A percentile compares a stretch with the other conserved stretches of the same genome.
Evolutionary conservation across 179 eudicot species (phyloP).

Genomic region (Amaranthus tricolor): DNA sequence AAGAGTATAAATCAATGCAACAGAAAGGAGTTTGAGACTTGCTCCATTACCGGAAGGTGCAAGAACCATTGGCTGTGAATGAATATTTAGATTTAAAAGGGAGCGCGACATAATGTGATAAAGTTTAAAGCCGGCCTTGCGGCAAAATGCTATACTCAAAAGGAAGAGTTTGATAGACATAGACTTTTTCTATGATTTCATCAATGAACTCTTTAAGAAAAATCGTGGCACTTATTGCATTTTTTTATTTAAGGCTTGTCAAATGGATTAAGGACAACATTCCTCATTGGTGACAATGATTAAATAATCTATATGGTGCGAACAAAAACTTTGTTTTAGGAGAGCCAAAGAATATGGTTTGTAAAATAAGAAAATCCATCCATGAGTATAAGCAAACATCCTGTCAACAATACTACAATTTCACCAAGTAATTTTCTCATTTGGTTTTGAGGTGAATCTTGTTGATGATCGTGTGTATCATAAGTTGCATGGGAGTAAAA

Average conservation of each 20-base stretch:
- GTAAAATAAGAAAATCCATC: slow-evolving; percentile 11
- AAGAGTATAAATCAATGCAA: background rate
- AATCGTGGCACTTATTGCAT: background rate
- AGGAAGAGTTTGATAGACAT: background rate
- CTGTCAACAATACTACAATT: slow-evolving; percentile 5
- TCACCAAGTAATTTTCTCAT: background rate
- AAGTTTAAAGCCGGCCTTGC: background rate
- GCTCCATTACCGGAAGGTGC: background rate
- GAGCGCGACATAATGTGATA: background rate
- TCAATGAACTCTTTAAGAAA: background rate
- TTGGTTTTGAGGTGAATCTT: background rate
- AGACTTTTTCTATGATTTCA: background rate
- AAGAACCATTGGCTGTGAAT: background rate
- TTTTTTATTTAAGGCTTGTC: slow-evolving; percentile 2
- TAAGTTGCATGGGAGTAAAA: too few relatives aligned
- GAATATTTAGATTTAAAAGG: too few relatives aligned
- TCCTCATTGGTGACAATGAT: background rate
- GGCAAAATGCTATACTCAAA: background rate
- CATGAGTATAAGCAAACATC: slow-evolving; percentile 3
- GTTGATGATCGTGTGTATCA: background rate
- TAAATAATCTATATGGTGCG: too few relatives aligned
- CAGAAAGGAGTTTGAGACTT: too few relatives aligned
- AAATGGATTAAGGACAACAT: background rate
- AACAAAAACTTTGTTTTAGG: slow-evolving; percentile 2
- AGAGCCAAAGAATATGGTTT: slow-evolving; percentile 8